A percentile compares a stretch with the other conserved stretches of the same genome.
These are phyloP conservation scores for Pseudocercospora macadamiae DNA, from an alignment of 2,329 filamentous ascomycete genomes.

Conservation along the genomic window DNA sequence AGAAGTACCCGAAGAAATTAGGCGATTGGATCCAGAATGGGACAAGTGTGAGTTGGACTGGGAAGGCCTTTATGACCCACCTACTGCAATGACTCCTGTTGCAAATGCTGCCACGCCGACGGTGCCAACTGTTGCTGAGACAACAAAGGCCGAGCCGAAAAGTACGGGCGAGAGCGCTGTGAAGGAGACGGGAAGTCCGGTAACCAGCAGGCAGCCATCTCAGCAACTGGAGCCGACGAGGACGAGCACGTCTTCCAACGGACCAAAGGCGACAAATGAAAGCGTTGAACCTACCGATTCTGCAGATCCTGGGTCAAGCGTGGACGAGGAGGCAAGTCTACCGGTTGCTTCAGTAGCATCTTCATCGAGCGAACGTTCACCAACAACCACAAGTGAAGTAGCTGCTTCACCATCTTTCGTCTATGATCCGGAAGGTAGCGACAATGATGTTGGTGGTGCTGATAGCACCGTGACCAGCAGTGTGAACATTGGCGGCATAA, in stretches of 20 bases:
- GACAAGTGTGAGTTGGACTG: slow-evolving; percentile 19
- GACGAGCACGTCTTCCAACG: not conserved
- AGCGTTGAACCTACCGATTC: not conserved
- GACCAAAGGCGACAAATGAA: not conserved
- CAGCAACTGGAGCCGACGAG: not conserved
- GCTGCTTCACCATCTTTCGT: not conserved
- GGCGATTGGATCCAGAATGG: slow-evolving; percentile 19
- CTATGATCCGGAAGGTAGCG: not conserved
- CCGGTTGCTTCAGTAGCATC: not conserved
- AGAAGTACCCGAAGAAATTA: slow-evolving; percentile 14
- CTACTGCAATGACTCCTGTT: slow-evolving; percentile 13
- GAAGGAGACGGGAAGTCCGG: not conserved
- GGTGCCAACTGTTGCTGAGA: not conserved
- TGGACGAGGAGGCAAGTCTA: not conserved
- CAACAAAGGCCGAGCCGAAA: not conserved
- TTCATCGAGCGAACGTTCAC: not conserved
- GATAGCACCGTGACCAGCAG: not conserved
- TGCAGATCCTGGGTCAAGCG: not conserved
- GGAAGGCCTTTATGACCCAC: slow-evolving; percentile 21
- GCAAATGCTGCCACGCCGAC: slow-evolving; percentile 3
- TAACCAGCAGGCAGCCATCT: not conserved
- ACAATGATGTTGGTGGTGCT: not conserved
- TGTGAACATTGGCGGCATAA: not conserved
- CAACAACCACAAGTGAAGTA: not conserved
- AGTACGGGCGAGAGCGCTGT: not conserved